Evolutionary conservation across 2,329 filamentous ascomycete genomes (phyloP).

Genomic region (Colletotrichum sp.): DNA sequence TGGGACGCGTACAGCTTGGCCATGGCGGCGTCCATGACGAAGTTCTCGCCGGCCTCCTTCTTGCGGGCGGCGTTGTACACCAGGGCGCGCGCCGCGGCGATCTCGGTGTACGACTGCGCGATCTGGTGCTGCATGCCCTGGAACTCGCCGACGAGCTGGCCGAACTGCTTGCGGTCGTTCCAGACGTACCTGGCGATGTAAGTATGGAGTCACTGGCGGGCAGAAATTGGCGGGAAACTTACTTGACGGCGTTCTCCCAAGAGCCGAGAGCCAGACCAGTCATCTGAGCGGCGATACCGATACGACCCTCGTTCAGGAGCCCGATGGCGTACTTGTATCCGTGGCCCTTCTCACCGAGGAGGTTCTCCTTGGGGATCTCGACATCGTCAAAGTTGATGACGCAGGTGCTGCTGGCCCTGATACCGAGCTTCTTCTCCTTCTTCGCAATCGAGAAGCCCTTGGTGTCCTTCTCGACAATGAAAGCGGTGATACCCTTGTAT

Average conservation of each 20-base stretch:
- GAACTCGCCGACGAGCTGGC: constrained; percentile 91
- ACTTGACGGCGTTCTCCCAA: constrained; percentile 90
- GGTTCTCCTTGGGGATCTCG: constrained; percentile 83
- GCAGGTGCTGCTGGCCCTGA: constrained; percentile 93
- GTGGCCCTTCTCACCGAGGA: constrained; percentile 86
- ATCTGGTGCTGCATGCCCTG: constrained; percentile 99
- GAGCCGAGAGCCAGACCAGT: constrained; percentile 93
- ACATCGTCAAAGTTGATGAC: constrained; percentile 98
- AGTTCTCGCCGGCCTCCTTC: constrained; percentile 97
- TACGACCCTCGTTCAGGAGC: constrained; percentile 93
- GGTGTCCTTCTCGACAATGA: constrained; percentile 89
- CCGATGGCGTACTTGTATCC: constrained; percentile 98
- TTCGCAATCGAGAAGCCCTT: constrained; percentile 95
- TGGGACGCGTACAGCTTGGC: constrained; percentile 95
- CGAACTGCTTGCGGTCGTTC: constrained; percentile 99
- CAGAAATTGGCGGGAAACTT: constrained; percentile 30
- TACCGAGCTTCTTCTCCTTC: constrained; percentile 99
- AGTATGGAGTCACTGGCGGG: background rate
- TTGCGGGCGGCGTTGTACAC: constrained; percentile 97
- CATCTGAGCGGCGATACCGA: constrained; percentile 99
- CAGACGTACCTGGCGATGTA: constrained; percentile 74
- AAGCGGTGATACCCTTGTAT: constrained; percentile 97
- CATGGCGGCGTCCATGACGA: constrained; percentile 96
- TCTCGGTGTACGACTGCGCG: constrained; percentile 94
- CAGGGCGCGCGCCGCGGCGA: constrained; percentile 85